phyloP scores from a whole-genome alignment of 75 land plant genomes.

The Chamaecyparis obtusa region DNA sequence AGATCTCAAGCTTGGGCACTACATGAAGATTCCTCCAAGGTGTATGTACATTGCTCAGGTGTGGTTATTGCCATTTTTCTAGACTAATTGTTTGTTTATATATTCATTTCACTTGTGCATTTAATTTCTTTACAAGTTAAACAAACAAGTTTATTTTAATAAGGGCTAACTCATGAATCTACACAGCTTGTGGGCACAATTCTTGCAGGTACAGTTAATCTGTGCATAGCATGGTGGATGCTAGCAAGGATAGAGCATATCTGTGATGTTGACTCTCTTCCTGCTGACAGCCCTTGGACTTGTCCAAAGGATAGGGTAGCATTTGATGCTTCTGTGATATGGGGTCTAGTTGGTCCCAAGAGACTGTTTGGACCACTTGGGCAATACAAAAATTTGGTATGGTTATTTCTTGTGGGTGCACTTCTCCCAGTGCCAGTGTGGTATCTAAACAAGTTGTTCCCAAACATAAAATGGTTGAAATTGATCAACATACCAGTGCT shows the following conservation, averaged over 20 bases:
- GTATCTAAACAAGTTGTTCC: conserved; percentile 60
- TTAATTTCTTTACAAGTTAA: background rate
- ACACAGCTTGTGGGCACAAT: conserved; percentile 35
- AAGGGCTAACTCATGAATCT: conserved; percentile 1
- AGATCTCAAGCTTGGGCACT: conserved; percentile 45
- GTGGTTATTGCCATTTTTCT: background rate
- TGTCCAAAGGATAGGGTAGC: conserved; percentile 76
- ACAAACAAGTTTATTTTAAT: background rate
- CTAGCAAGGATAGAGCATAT: conserved; percentile 17
- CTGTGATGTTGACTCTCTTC: conserved; percentile 24
- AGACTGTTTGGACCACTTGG: conserved; percentile 67
- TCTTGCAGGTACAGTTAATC: conserved; percentile 34
- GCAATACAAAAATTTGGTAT: conserved; percentile 48
- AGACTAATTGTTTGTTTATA: background rate
- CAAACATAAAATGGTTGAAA: conserved; percentile 65
- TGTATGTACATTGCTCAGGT: conserved; percentile 48
- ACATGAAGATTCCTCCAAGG: conserved; percentile 48
- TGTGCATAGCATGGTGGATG: conserved; percentile 33
- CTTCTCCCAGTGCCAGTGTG: conserved; percentile 65
- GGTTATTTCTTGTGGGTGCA: conserved; percentile 78
- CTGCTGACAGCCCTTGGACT: conserved; percentile 38
- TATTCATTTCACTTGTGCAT: background rate
- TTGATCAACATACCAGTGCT: conserved; percentile 72
- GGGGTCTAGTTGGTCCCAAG: conserved; percentile 84
- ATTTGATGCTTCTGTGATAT: conserved; percentile 86